These are phyloP conservation scores for Trematosphaeria pertusa DNA, from an alignment of 2,329 filamentous ascomycete genomes.

Conservation along the genomic window DNA sequence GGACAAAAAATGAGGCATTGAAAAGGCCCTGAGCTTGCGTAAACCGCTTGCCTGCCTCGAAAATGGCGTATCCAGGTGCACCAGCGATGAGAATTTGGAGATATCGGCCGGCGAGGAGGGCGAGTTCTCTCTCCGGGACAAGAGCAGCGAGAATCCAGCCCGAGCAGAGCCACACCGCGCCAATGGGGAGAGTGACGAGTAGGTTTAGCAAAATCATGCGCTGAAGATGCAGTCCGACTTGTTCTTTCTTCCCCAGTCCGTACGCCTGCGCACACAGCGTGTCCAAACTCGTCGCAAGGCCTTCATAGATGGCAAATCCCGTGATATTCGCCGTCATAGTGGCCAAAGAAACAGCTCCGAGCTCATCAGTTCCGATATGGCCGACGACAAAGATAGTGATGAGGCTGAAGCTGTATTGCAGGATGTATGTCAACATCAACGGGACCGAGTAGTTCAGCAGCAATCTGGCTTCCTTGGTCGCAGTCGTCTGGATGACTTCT, in stretches of 20 bases:
- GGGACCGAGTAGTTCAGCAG: constrained; percentile 55
- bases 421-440: constrained; percentile 60
- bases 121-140: constrained; percentile 57
- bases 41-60: constrained; percentile 63
- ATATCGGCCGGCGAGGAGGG: constrained; percentile 58
- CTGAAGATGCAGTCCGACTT: constrained; percentile 61
- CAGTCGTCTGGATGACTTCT: constrained; percentile 32
- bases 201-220: constrained; percentile 61
- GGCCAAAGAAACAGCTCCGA: constrained; percentile 61
- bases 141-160: constrained; percentile 55
- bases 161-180: constrained; percentile 57
- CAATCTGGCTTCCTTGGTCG: constrained; percentile 38
- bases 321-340: constrained; percentile 63
- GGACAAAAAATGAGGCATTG: constrained; percentile 56
- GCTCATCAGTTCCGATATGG: constrained; percentile 59
- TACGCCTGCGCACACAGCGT: constrained; percentile 62
- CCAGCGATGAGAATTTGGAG: constrained; percentile 58
- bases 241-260: constrained; percentile 55
- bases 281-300: constrained; percentile 60
- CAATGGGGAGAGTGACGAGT: constrained; percentile 57
- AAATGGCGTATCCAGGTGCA: constrained; percentile 61
- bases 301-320: constrained; percentile 59
- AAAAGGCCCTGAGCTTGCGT: constrained; percentile 64
- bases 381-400: constrained; percentile 61
- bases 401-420: constrained; percentile 61